phyloP scores from a whole-genome alignment of 1,284 basidiomycete genomes.

The Ustilago trichophora region DNA sequence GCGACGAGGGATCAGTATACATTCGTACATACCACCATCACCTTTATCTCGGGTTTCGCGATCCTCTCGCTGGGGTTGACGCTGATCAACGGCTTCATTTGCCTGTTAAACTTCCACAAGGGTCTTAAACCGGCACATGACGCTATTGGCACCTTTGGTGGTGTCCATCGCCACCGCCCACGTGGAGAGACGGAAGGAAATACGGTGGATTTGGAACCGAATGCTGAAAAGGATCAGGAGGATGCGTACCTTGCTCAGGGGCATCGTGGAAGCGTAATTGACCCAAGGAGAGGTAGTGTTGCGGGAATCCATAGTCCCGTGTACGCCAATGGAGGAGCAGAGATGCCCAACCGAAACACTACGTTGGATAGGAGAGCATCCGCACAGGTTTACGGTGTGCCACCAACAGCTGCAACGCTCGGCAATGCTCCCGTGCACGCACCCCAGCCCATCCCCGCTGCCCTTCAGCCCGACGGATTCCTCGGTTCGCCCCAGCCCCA shows the following conservation, averaged over 20 bases:
- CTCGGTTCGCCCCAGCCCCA: too few relatives aligned
- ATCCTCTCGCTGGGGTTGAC: conserved; percentile 43
- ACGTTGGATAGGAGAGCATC: too few relatives aligned
- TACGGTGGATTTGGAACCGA: conserved; percentile 20
- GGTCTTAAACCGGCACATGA: conserved; percentile 53
- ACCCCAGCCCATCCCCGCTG: conserved; percentile 12
- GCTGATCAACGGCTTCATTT: conserved; percentile 44
- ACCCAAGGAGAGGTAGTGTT: conserved; percentile 3
- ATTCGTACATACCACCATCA: conserved; percentile 53
- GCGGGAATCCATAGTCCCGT: conserved; percentile 8
- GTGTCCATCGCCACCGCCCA: conserved; percentile 26
- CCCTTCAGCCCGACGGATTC: neutral
- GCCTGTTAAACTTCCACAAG: conserved; percentile 56
- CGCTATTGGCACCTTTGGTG: conserved; percentile 46
- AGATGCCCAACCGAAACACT: too few relatives aligned
- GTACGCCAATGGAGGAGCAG: conserved; percentile 2
- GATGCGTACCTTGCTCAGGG: conserved; percentile 2
- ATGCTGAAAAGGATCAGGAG: conserved; percentile 6
- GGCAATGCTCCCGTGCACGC: conserved; percentile 8
- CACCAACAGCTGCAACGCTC: conserved; percentile 8
- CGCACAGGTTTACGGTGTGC: too few relatives aligned
- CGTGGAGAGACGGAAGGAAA: conserved; percentile 9
- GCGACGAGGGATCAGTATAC: conserved; percentile 43
- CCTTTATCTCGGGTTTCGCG: conserved; percentile 54
- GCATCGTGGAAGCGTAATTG: conserved; percentile 4